A percentile compares a stretch with the other conserved stretches of the same genome.
Conservation (phyloP, 768 basidiomycete species). For the Sarcodon aspratus region DNA sequence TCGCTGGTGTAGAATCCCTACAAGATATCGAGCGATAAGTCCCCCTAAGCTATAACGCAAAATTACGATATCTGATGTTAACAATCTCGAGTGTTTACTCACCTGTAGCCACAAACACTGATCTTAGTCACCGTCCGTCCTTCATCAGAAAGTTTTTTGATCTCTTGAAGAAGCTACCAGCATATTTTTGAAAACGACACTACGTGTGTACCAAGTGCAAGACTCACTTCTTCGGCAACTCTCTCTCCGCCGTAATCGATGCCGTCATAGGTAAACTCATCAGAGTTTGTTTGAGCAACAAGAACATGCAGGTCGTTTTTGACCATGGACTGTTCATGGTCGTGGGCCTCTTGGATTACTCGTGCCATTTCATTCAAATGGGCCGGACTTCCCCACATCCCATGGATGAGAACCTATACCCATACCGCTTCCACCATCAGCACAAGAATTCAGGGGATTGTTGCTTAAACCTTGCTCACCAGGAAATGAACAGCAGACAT, state of each 20-base stretch:
- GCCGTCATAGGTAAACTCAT: neutral
- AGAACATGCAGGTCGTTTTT: neutral
- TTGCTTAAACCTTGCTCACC: no score
- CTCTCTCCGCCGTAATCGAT: neutral
- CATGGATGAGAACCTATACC: neutral
- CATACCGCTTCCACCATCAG: no score
- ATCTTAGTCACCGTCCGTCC: neutral
- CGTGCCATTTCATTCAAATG: neutral
- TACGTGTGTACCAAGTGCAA: neutral
- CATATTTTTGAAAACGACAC: neutral
- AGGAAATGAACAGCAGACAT: no score
- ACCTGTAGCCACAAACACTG: neutral
- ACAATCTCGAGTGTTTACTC: no score
- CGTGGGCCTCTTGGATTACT: neutral
- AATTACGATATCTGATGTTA: no score
- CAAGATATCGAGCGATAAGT: slow-evolving; percentile 46
- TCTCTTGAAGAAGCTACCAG: neutral
- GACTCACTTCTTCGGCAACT: neutral
- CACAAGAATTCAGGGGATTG: no score
- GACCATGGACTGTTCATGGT: neutral
- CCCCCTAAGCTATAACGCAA: slow-evolving; percentile 63
- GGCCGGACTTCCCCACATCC: neutral
- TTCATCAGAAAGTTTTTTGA: neutral
- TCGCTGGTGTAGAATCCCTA: neutral
- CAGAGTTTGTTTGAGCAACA: neutral